These are phyloP conservation scores for Claviceps sp. DNA, from an alignment of 2,329 filamentous ascomycete genomes.

Conservation along the genomic window DNA sequence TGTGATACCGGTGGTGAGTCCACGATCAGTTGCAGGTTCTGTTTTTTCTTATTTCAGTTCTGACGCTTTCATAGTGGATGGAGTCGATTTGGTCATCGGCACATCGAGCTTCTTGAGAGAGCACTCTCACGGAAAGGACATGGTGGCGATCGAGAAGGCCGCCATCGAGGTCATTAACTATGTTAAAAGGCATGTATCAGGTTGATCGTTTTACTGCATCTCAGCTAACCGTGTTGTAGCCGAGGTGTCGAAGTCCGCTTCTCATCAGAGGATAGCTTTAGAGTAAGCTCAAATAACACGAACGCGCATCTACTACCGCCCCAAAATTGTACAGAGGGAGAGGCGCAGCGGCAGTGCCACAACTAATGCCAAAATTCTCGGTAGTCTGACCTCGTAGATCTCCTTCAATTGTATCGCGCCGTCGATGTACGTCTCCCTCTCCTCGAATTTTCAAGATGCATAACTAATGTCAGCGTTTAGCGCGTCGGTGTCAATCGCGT, in stretches of 20 bases:
- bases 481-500: conserved; percentile 1
- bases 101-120: conserved; percentile 73
- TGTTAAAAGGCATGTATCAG: conserved; percentile 6
- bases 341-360: neutral
- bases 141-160: conserved; percentile 60
- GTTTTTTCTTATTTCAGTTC: neutral
- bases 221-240: neutral
- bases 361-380: neutral
- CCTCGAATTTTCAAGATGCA: neutral
- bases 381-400: conserved; percentile 47
- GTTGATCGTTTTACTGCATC: neutral
- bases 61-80: conserved; percentile 38
- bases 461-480: neutral
- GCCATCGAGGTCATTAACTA: conserved; percentile 21
- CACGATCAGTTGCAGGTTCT: neutral
- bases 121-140: conserved; percentile 81
- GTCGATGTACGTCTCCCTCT: conserved; percentile 40
- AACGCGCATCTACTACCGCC: neutral
- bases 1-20: conserved; percentile 2
- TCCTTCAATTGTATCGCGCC: conserved; percentile 65
- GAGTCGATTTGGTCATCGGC: conserved; percentile 40
- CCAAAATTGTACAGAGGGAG: neutral
- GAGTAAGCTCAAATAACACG: conserved; percentile 18
- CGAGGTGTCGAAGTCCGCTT: conserved; percentile 9
- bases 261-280: conserved; percentile 70